Evolutionary conservation across 805 yeast species (phyloP), one percentile per base, ranked within the genome.

Genomic region (Starmerella gropengiesseri): DNA sequence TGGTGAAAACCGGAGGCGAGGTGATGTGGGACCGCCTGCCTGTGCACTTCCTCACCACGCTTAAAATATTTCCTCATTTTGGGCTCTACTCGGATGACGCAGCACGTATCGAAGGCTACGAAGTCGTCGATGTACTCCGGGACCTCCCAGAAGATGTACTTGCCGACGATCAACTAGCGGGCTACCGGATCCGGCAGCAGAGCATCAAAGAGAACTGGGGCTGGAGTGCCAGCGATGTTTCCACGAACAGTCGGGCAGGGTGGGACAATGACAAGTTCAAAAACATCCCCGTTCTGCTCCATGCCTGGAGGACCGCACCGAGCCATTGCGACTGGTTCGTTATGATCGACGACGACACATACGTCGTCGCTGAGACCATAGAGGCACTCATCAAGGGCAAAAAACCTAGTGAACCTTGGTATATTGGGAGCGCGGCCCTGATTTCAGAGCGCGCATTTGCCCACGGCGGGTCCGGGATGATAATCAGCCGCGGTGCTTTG

Each of bases 391-490:
- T 63, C 7, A 17, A 35, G 8, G 40, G 47, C 4, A 36, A 49
- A 19, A 51, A 61, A 36, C 59, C 58, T 12, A 40, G 45, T 7
- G 47, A 57, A 20, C 37, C 37, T 5, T 34, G 37, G 37, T 34
- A 34, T 21, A 34, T 34, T 4, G 37, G 37, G 8, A 34, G 37
- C 29, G 23, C 29, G 11, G 37, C 37, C 29, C 22, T 34, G 37
- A 34, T 34, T n/a, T 23, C 48, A 52, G 50, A 37, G 31, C 37
- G 42, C 19, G 31, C 41, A 16, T 62, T 61, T 48, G 64, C 62
- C 14, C 64, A 61, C 41, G 66, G 66, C 17, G 67, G 66, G 4
- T 46, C 59, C 1, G 66, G 64, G n/a, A 56, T 60, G 4, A 55
- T 60, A 4, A 45, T 62, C 18, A 59, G 64, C 8, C 49, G 51